phyloP scores from a whole-genome alignment of 495 filamentous ascomycete genomes.

The Barbatosphaeria neglecta region DNA sequence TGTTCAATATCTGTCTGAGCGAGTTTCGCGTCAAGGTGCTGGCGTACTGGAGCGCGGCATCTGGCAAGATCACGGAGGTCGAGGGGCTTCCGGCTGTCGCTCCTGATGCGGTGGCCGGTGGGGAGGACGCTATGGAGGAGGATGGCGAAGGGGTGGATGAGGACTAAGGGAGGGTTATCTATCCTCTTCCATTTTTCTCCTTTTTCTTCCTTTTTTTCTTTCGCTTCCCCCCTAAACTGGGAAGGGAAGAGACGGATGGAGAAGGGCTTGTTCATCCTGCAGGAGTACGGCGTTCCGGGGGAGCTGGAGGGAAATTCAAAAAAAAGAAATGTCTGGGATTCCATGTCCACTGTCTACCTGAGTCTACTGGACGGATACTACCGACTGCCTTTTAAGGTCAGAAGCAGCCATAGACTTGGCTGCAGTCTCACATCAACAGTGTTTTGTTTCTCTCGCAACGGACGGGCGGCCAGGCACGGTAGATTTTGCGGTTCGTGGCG shows the following conservation, averaged over 20 bases:
- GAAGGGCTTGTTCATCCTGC: not conserved
- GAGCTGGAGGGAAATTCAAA: no score
- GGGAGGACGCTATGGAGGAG: slow-evolving; percentile 9
- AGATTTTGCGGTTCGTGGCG: no score
- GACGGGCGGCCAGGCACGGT: no score
- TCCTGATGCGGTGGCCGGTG: slow-evolving; percentile 8
- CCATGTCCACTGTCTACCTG: no score
- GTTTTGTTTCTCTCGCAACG: no score
- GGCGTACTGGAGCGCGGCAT: slow-evolving; percentile 58
- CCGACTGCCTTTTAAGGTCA: no score
- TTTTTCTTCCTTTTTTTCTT: not conserved
- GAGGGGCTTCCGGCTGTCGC: slow-evolving; percentile 39
- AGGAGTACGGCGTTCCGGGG: no score
- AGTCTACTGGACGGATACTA: no score
- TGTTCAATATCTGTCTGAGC: slow-evolving; percentile 78
- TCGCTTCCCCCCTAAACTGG: not conserved
- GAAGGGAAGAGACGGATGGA: not conserved
- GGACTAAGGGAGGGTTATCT: no score
- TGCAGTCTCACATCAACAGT: no score
- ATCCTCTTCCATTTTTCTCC: not conserved
- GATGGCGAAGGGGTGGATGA: slow-evolving; percentile 1
- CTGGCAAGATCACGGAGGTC: slow-evolving; percentile 48
- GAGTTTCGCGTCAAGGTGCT: slow-evolving; percentile 75
- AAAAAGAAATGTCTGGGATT: no score
- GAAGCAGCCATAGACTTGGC: no score